Evolutionary conservation across 306 rosid species (phyloP).

Genomic region (Ormosia emarginata): DNA sequence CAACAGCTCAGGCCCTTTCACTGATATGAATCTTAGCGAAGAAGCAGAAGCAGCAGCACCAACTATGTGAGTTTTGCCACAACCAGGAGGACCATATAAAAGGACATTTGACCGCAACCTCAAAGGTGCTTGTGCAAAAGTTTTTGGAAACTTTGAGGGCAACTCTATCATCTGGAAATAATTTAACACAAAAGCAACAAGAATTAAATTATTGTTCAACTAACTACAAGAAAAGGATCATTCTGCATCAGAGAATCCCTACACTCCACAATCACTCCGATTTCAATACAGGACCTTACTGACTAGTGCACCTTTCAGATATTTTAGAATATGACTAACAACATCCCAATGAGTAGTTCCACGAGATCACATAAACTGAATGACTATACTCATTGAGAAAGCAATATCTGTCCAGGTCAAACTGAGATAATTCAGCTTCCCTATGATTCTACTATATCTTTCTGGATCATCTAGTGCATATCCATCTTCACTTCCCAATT

Average conservation of each 20-base stretch:
- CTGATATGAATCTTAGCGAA: slow-evolving; percentile 83
- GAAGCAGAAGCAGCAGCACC: slow-evolving; percentile 98
- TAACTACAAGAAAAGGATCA: neutral
- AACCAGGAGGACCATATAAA: slow-evolving; percentile 96
- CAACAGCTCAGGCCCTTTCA: slow-evolving; percentile 93
- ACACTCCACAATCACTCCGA: neutral
- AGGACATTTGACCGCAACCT: slow-evolving; percentile 92
- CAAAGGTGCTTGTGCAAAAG: slow-evolving; percentile 85
- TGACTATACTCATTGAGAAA: neutral
- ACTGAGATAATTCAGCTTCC: neutral
- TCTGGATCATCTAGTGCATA: neutral
- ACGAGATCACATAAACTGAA: neutral
- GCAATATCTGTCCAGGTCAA: neutral
- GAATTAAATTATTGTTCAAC: neutral
- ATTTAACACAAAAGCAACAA: slow-evolving; percentile 18
- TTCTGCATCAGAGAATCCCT: neutral
- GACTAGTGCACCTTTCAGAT: neutral
- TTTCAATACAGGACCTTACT: neutral
- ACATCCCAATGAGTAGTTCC: neutral
- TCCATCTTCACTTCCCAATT: neutral
- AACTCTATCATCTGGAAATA: slow-evolving; percentile 78
- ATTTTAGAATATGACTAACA: neutral
- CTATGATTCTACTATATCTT: neutral
- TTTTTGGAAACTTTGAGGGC: slow-evolving; percentile 89
- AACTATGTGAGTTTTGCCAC: slow-evolving; percentile 94